Base-by-base conservation (phyloP, 352 stramenopile genomes). In the Thraustochytrium sp. region DNA sequence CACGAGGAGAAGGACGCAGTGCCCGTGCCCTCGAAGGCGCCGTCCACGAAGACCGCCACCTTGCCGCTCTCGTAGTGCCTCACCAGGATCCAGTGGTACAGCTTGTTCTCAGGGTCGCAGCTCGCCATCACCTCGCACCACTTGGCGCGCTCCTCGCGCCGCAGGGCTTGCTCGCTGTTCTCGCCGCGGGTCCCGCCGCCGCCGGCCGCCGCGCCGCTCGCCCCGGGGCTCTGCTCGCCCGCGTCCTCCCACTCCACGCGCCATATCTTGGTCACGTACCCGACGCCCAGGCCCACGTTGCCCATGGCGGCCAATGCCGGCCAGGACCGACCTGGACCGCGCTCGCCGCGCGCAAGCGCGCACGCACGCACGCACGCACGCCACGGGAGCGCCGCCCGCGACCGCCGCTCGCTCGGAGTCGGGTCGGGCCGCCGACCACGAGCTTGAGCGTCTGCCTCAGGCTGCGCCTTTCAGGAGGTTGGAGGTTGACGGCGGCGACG, bases 41-140 rank as follows among this genome's bases (percentile, higher is more conserved):
- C 68, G 68, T 80, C 68, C 48, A 80, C 68, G 38, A 63, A 80
- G 3, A 80, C 68, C 21, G 44, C 46, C 23, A 80, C 68, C 51
- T 80, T 80, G 42, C 68, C 68, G 68, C 46, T 80, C 53, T 80
- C 68, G 38, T 51, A 80, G 68, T 80, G 68, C 23, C 68, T 42
- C 68, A 80, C 31, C 26, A 64, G 38, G n/a, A 80, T 51, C 68
- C 68, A 80, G 49, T 80, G 68, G 42, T 65, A 80, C 46, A 80
- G 68, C 46, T 40, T 26, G n/a, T 38, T 16, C 4, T 61, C n/a
- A 3, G 68, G 5, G 38, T 80, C 68, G 34, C 68, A 80, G 11
- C n/a, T 31, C 21, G 68, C 68, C 48, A 80, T 46, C 23, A 26
- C n/a, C 44, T 72, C 26, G 42, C 68, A 80, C 48, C 53, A 80